These are phyloP conservation scores for Rhodotorula sphaerocarpa DNA, from an alignment of 768 basidiomycete species.

Conservation along the genomic window DNA sequence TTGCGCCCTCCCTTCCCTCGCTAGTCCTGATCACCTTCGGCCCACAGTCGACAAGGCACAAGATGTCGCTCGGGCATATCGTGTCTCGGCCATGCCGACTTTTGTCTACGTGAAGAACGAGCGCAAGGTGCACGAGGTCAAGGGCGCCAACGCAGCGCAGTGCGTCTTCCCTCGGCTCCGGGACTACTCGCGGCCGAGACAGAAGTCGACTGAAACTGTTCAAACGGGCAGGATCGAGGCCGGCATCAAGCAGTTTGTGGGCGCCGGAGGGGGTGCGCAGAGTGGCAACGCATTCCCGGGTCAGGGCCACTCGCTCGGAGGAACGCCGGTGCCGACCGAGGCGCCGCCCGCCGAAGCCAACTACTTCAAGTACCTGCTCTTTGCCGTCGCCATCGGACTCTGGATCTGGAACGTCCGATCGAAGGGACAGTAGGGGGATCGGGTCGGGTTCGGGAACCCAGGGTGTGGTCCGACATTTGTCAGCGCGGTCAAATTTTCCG, in stretches of 20 bases:
- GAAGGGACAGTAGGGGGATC: too few species aligned
- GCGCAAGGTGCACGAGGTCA: slow-evolving; percentile 41
- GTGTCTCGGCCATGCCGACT: slow-evolving; percentile 45
- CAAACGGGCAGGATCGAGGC: slow-evolving; percentile 19
- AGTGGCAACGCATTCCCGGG: slow-evolving; percentile 20
- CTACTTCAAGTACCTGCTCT: not conserved
- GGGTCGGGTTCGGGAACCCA: not conserved
- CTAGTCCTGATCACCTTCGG: too few species aligned
- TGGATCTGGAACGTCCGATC: not conserved
- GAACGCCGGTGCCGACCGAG: slow-evolving; percentile 18
- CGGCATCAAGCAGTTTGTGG: slow-evolving; percentile 13
- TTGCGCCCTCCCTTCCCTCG: too few species aligned
- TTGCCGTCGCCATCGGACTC: not conserved
- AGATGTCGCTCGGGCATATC: slow-evolving; percentile 41
- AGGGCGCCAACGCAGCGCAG: slow-evolving; percentile 40
- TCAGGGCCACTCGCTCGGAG: slow-evolving; percentile 12
- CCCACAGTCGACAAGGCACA: slow-evolving; percentile 41
- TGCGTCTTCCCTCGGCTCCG: not conserved
- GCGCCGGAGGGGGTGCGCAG: not conserved
- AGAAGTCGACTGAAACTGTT: not conserved
- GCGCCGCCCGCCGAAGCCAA: slow-evolving; percentile 1
- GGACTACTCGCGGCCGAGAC: too few species aligned
- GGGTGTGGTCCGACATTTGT: too few species aligned
- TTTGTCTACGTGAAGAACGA: slow-evolving; percentile 44
- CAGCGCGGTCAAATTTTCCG: too few species aligned